Evolutionary conservation across 2,329 filamentous ascomycete genomes (phyloP), one percentile per base, ranked within the genome.

Genomic region (Neonectria ditissima): DNA sequence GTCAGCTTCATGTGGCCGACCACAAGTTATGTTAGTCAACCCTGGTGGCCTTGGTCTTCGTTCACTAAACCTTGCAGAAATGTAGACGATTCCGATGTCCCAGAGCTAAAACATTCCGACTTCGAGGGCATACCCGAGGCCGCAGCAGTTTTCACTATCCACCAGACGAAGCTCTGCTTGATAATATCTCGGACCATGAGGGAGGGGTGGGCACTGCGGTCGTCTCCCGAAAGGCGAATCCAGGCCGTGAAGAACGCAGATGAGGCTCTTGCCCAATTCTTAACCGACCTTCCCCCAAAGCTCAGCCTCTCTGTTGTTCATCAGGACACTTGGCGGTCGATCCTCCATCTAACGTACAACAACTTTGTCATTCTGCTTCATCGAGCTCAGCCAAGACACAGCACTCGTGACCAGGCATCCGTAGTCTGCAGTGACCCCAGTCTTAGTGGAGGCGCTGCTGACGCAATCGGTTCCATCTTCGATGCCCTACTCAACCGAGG

Each of bases 1-100:
- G 3, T 62, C 65, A 14, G 20, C 57, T n/a, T 61, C 53, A 4
- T 59, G 50, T 30, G 62, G 62, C 5, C 52, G 51, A 26, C 65
- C 65, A 32, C 62, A 61, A 22, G 50, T 34, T 5, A 34, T 16
- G 32, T 34, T 14, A 34, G 13, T 16, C 13, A 34, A 34, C 32
- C 32, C 13, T 5, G 13, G 8, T 4, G 14, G 14, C 9, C 22
- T 8, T 9, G 26, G 16, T 13, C 5, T 13, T 10, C 9, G 5
- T 37, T 9, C 14, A 9, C 53, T 56, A 9, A 55, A 18, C 30
- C 3, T 1, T 5, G n/a, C 13, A 64, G 58, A 7, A 64, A 64
- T 22, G 16, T 64, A 8, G 56, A 64, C 14, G 62, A 64, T 6
- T 44, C 50, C 16, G 62, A 64, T 28, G 37, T 52, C 2, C 16